A percentile compares a stretch with the other conserved stretches of the same genome.
These are phyloP conservation scores for Colletotrichum aenigma DNA, from an alignment of 2,329 filamentous ascomycete genomes.

Conservation along the genomic window DNA sequence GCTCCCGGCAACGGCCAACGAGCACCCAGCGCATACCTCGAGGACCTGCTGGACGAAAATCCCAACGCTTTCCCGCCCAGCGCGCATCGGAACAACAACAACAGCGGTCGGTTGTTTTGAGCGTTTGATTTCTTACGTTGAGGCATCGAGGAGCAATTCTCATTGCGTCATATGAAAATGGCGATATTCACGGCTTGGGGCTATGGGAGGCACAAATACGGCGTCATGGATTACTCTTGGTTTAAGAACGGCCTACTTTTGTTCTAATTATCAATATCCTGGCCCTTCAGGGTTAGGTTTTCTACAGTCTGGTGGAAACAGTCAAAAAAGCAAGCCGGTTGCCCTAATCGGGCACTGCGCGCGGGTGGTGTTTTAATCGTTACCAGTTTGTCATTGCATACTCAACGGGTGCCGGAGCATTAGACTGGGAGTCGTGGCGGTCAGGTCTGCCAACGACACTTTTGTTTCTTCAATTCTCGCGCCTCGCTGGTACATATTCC, in stretches of 20 bases:
- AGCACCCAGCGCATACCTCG: slow-evolving; percentile 87
- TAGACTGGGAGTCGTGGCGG: slow-evolving; percentile 18
- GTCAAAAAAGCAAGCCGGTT: background rate
- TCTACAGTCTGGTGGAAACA: background rate
- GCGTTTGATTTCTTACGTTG: background rate
- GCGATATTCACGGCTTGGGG: slow-evolving; percentile 2
- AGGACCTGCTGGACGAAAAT: slow-evolving; percentile 86
- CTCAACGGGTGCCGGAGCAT: slow-evolving; percentile 9
- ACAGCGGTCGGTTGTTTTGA: background rate
- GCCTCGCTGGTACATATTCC: slow-evolving; percentile 18
- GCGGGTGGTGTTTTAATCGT: background rate
- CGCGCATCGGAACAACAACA: slow-evolving; percentile 2
- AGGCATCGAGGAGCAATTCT: background rate
- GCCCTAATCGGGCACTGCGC: background rate
- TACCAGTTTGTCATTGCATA: background rate
- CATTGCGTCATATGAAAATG: slow-evolving; percentile 6
- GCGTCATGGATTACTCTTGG: slow-evolving; percentile 13
- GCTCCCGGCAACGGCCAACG: slow-evolving; percentile 64
- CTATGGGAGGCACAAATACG: background rate
- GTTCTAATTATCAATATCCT: slow-evolving; percentile 1
- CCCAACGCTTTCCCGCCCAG: slow-evolving; percentile 53
- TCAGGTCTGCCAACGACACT: background rate
- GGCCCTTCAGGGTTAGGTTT: background rate
- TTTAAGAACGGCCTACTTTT: slow-evolving; percentile 1
- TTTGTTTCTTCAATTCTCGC: slow-evolving; percentile 13